A percentile compares a stretch with the other conserved stretches of the same genome.
Conservation (phyloP, 164 flowering plant genomes). For the Chimonanthus praecox region DNA sequence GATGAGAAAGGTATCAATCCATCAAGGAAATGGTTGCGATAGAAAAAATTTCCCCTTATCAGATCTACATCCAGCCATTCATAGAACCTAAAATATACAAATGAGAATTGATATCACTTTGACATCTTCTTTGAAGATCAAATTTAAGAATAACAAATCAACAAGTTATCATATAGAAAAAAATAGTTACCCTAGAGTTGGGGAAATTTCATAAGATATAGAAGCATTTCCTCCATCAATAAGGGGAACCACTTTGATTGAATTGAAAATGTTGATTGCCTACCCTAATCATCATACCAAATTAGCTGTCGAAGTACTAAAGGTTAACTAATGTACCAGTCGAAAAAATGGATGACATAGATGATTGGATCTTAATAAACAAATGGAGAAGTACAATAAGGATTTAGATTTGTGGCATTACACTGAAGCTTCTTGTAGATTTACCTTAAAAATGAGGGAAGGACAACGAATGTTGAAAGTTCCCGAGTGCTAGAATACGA, state of each 20-base stretch:
- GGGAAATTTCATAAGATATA: neutral
- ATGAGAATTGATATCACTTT: neutral
- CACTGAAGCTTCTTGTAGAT: too few species aligned
- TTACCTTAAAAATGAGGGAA: too few species aligned
- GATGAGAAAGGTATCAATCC: constrained; percentile 5
- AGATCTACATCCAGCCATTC: constrained; percentile 21
- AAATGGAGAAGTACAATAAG: too few species aligned
- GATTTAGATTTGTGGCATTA: too few species aligned
- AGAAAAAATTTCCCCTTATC: constrained; percentile 44
- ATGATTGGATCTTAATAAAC: too few species aligned
- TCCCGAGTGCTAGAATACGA: too few species aligned
- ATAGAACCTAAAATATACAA: constrained; percentile 17
- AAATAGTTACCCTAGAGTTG: neutral
- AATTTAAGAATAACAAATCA: neutral
- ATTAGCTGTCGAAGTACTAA: too few species aligned
- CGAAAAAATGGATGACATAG: too few species aligned
- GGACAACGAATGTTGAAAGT: too few species aligned
- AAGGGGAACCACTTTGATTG: neutral
- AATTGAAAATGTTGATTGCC: neutral
- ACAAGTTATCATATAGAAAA: neutral
- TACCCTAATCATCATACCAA: neutral
- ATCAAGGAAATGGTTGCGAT: constrained; percentile 24
- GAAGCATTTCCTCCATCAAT: neutral
- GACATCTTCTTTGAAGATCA: neutral
- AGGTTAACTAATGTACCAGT: too few species aligned